Percentiles rank a stretch among this genome's conserved stretches.
Evolutionary conservation across 371 early-diverging fungal genomes (phyloP).

Genomic region (Zychaea mexicana): DNA sequence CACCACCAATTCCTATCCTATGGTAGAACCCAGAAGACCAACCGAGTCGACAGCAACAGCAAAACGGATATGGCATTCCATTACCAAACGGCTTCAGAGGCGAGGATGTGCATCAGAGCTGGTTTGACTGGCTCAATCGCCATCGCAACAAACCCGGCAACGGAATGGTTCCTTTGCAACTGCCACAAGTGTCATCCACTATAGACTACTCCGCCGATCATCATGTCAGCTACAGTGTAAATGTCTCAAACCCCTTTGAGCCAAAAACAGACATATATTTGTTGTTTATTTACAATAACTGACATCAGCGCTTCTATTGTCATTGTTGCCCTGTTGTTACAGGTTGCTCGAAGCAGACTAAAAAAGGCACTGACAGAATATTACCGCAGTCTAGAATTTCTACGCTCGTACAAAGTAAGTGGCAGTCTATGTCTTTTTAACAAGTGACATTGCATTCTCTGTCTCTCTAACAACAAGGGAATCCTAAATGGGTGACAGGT

Average conservation of each 20-base stretch:
- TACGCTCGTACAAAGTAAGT: conserved; percentile 70
- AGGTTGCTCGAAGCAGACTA: conserved; percentile 64
- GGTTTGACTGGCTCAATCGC: conserved; percentile 8
- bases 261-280: conserved; percentile 12
- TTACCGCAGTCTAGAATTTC: conserved; percentile 75
- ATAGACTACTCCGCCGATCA: conserved; percentile 22
- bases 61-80: not conserved
- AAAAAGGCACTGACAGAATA: conserved; percentile 78
- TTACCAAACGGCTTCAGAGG: not conserved
- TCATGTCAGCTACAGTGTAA: conserved; percentile 37
- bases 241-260: not conserved
- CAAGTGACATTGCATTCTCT: not conserved
- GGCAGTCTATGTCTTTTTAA: not conserved
- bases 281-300: not conserved
- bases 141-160: not conserved
- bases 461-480: too few relatives aligned
- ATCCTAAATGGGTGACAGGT: too few relatives aligned
- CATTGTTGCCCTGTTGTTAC: conserved; percentile 13
- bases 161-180: conserved; percentile 5
- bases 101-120: not conserved
- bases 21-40: not conserved
- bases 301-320: not conserved
- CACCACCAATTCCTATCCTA: not conserved
- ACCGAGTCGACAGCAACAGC: not conserved
- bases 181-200: conserved; percentile 11